phyloP scores from a whole-genome alignment of 169 alveolate species.

The Plasmodium sp. region DNA sequence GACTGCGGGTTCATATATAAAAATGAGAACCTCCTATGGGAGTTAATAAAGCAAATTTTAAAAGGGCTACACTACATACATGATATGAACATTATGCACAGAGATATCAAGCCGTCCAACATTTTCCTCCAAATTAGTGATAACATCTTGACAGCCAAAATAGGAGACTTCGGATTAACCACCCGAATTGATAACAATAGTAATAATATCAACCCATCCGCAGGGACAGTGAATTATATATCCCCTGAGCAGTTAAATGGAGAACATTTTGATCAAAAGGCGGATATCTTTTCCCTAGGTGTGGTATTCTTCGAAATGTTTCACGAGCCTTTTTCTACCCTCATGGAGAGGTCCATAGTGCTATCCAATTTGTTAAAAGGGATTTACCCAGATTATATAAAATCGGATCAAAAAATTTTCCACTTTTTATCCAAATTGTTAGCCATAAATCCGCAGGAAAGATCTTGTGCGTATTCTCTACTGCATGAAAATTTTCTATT shows the following conservation, averaged over 20 bases:
- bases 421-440: constrained; percentile 80
- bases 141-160: constrained; percentile 79
- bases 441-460: constrained; percentile 79
- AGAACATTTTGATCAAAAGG: constrained; percentile 85
- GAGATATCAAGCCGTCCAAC: constrained; percentile 89
- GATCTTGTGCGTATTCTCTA: constrained; percentile 81
- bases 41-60: constrained; percentile 84
- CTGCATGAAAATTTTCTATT: constrained; percentile 80
- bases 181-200: constrained; percentile 78
- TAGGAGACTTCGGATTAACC: constrained; percentile 90
- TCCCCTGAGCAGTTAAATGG: constrained; percentile 89
- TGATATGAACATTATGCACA: constrained; percentile 89
- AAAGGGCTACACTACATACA: constrained; percentile 89
- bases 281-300: constrained; percentile 88
- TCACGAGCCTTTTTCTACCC: constrained; percentile 86
- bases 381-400: constrained; percentile 79
- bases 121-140: constrained; percentile 85
- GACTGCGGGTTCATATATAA: constrained; percentile 78
- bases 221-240: constrained; percentile 88
- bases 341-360: constrained; percentile 86
- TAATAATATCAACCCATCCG: constrained; percentile 75
- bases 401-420: constrained; percentile 75
- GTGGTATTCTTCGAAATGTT: constrained; percentile 90
- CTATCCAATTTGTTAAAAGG: constrained; percentile 82
- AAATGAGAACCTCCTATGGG: constrained; percentile 82